Evolutionary conservation across 768 basidiomycete species (phyloP).

Genomic region (Steccherinum ochraceum): DNA sequence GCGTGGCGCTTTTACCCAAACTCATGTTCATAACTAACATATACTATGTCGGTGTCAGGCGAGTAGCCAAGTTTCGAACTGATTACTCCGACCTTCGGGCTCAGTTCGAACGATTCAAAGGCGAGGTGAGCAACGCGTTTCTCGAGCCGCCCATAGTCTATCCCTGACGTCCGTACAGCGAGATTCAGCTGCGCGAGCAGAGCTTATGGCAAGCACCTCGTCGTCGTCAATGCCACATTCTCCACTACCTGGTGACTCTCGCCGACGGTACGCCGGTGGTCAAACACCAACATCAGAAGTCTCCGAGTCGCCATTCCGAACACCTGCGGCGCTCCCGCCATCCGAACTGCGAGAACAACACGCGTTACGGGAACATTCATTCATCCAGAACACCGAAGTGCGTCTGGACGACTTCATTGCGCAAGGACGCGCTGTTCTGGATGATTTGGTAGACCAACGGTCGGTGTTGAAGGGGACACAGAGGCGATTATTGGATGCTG

Average conservation of each 20-base stretch:
- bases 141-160: not conserved
- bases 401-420: constrained; percentile 86
- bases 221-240: constrained; percentile 28
- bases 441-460: constrained; percentile 88
- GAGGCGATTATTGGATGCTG: constrained; percentile 76
- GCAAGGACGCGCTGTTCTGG: constrained; percentile 87
- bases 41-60: constrained; percentile 48
- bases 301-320: constrained; percentile 84
- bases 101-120: constrained; percentile 78
- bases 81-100: constrained; percentile 80
- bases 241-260: constrained; percentile 51
- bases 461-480: constrained; percentile 95
- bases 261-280: constrained; percentile 51
- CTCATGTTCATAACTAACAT: not conserved
- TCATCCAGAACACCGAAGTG: constrained; percentile 76
- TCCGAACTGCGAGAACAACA: constrained; percentile 63
- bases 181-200: constrained; percentile 51
- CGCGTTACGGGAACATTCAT: constrained; percentile 84
- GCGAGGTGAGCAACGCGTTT: constrained; percentile 32
- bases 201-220: constrained; percentile 49
- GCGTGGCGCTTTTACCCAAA: too few species aligned
- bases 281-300: constrained; percentile 29
- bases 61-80: constrained; percentile 84
- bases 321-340: constrained; percentile 42
- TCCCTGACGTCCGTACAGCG: constrained; percentile 36